Base-by-base conservation (phyloP, 2,329 filamentous ascomycete genomes). In the Tolypocladium album region DNA sequence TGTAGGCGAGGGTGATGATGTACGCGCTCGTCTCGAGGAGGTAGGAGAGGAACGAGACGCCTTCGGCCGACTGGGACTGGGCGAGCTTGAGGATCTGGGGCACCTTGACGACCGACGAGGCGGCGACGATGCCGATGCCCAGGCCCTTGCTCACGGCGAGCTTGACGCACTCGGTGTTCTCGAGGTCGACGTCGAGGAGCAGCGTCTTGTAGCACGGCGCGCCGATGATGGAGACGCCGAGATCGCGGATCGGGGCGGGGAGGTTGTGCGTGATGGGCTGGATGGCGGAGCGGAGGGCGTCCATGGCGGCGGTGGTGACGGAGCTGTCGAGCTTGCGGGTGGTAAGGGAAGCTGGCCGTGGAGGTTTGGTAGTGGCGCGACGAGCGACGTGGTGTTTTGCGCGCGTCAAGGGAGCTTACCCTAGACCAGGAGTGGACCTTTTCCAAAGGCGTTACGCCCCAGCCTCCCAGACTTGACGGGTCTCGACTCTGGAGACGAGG, bases 51-150 rank as follows among this genome's bases (percentile, higher is more conserved):
- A 97, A 96, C 56, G 87, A 91, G 63, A 99, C 83, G 67, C 94
- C 94, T 53, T 85, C 84, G 36, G 92, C 86, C 57, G 91, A 96
- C 69, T 86, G 84, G 56, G 90, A 92, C 70, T 82, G 81, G 69
- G 94, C 76, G 58, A 99, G 86, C 80, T 99, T 99, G 74, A 97
- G 75, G 71, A 99, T 93, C 79, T 99, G 94, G 0, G 94, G 94
- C 34, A 99, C 86, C 79, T 99, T 99, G 79, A 99, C 92, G 68
- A 97, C 86, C 59, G 90, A 87, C 36, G 89, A 92, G 58, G 92
- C 91, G 66, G 83, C 88, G 71, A 99, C 92, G 76, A 99, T 99
- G 72, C 87, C 94, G 67, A 97, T 88, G 60, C 94, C 93, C 20
- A 99, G 86, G 3, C 83, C 91, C 78, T 99, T 99, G 70, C 90